Evolutionary conservation across 768 basidiomycete species (phyloP).

Genomic region (Scleroderma citrinum): DNA sequence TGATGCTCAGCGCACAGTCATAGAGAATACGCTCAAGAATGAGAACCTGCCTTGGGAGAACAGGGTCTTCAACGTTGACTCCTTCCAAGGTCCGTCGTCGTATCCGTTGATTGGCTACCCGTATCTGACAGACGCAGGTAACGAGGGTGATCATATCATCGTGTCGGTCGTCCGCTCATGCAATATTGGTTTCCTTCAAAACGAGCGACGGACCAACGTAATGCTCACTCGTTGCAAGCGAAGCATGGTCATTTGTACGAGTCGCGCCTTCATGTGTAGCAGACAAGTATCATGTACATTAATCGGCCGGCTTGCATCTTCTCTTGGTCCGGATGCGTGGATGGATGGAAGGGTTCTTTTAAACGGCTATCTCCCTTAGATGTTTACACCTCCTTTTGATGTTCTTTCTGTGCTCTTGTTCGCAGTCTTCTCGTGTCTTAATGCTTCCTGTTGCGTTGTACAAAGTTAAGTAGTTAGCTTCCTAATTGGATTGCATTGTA

Average conservation of each 20-base stretch:
- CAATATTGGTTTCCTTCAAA: slow-evolving; percentile 60
- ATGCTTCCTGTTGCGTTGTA: too few species aligned
- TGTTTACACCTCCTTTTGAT: neutral
- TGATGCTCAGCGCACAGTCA: slow-evolving; percentile 55
- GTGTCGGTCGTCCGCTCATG: slow-evolving; percentile 61
- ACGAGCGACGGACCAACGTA: slow-evolving; percentile 68
- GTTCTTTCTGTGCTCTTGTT: too few species aligned
- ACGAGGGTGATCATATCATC: slow-evolving; percentile 73
- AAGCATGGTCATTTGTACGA: slow-evolving; percentile 70
- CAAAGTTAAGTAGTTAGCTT: too few species aligned
- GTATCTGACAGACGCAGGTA: slow-evolving; percentile 47
- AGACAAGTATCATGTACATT: neutral
- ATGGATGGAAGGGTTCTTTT: neutral
- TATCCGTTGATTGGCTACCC: neutral
- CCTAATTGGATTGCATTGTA: too few species aligned
- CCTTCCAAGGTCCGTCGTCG: slow-evolving; percentile 61
- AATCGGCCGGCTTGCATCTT: slow-evolving; percentile 2
- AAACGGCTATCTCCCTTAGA: neutral
- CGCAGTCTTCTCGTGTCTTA: too few species aligned
- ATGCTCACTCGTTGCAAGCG: slow-evolving; percentile 75
- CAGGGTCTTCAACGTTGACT: slow-evolving; percentile 71
- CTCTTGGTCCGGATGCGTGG: slow-evolving; percentile 3
- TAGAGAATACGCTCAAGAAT: slow-evolving; percentile 51
- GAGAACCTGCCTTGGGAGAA: slow-evolving; percentile 49
- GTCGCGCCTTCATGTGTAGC: slow-evolving; percentile 15